A percentile compares a stretch with the other conserved stretches of the same genome.
phyloP scores from a whole-genome alignment of 2,329 filamentous ascomycete genomes.

The Fusarium nematophilum region DNA sequence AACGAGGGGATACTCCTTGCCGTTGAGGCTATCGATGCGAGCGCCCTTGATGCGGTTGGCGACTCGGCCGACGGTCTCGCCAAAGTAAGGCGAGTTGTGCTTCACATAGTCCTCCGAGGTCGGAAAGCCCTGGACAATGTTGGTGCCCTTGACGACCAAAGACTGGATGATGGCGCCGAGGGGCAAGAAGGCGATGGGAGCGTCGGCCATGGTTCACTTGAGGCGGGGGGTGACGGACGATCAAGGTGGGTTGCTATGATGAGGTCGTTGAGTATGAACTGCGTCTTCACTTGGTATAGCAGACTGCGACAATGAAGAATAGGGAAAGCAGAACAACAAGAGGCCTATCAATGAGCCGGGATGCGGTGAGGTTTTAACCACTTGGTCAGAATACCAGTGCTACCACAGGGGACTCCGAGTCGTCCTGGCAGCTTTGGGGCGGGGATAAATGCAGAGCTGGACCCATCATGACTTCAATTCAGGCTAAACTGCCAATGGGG shows the following conservation, averaged over 20 bases:
- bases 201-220: conserved; percentile 54
- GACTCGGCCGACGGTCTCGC: conserved; percentile 89
- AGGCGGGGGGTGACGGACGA: conserved; percentile 3
- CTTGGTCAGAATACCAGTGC: conserved; percentile 6
- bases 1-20: conserved; percentile 74
- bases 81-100: conserved; percentile 85
- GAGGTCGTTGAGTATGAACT: not conserved
- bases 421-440: no score
- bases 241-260: conserved; percentile 17
- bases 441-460: conserved; percentile 39
- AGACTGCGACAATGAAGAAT: not conserved
- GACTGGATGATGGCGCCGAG: conserved; percentile 84
- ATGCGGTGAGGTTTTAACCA: conserved; percentile 32
- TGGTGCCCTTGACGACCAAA: conserved; percentile 79
- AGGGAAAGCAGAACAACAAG: not conserved
- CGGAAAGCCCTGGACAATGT: conserved; percentile 91
- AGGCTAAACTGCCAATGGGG: conserved; percentile 41
- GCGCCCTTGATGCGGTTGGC: conserved; percentile 84
- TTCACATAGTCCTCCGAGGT: conserved; percentile 78
- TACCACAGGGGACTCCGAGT: conserved; percentile 1
- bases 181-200: conserved; percentile 74
- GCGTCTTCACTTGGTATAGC: conserved; percentile 18
- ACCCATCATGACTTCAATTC: conserved; percentile 42
- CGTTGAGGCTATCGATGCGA: conserved; percentile 78
- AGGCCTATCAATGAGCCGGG: conserved; percentile 11